Conservation (phyloP, 106 monocot species). For the Dendrobium huoshanense region DNA sequence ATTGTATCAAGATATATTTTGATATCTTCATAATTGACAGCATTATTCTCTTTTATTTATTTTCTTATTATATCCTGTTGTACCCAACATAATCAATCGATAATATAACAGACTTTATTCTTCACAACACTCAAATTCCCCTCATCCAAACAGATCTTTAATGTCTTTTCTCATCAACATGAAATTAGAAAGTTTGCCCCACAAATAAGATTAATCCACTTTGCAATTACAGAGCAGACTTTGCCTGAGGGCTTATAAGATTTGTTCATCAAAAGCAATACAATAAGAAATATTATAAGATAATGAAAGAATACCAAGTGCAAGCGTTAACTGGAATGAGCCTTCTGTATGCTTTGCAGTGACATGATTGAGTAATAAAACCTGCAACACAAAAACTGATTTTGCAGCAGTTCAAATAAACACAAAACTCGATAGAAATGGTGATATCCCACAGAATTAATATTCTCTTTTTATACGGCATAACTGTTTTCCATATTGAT, state of each 20-base stretch:
- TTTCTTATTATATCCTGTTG: background rate
- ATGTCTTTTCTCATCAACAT: no score
- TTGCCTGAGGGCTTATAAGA: background rate
- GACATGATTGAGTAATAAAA: constrained; percentile 80
- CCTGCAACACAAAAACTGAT: constrained; percentile 24
- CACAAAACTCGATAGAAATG: background rate
- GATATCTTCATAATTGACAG: background rate
- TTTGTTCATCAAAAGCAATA: background rate
- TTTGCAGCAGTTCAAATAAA: background rate
- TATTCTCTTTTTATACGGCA: background rate
- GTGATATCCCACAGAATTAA: background rate
- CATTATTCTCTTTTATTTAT: background rate
- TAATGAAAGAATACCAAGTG: constrained; percentile 48
- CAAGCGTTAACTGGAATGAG: constrained; percentile 81
- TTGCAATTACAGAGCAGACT: background rate
- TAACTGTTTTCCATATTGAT: background rate
- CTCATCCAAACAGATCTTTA: background rate
- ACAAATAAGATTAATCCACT: background rate
- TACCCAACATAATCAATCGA: background rate
- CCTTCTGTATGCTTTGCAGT: constrained; percentile 78
- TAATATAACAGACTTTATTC: background rate
- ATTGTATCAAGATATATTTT: background rate
- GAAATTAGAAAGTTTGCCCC: no score
- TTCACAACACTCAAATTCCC: background rate
- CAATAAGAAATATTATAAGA: background rate